Percentiles rank a stretch among this genome's conserved stretches.
Evolutionary conservation across 2,329 filamentous ascomycete genomes (phyloP).

Genomic region (Xylaria sp.): DNA sequence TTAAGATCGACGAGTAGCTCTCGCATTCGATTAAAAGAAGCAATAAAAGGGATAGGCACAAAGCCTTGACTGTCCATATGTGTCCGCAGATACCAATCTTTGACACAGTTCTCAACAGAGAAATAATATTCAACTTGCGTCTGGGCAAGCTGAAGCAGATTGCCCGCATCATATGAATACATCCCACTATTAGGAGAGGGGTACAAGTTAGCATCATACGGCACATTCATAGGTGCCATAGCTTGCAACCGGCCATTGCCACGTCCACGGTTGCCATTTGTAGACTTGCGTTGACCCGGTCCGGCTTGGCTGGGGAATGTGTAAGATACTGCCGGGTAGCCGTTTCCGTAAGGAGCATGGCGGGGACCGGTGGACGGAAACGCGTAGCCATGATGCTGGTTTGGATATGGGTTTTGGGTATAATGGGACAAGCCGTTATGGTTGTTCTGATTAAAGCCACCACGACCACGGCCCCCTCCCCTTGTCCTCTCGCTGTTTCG

Average conservation of each 20-base stretch:
- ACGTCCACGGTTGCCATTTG: conserved; percentile 32
- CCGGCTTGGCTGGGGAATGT: conserved; percentile 33
- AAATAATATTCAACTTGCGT: conserved; percentile 88
- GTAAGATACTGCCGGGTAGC: conserved; percentile 36
- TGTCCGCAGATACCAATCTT: conserved; percentile 84
- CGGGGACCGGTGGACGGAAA: conserved; percentile 28
- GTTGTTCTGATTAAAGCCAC: conserved; percentile 39
- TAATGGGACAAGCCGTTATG: conserved; percentile 38
- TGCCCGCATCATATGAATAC: conserved; percentile 53
- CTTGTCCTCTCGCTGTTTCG: conserved; percentile 49
- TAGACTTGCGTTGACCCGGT: conserved; percentile 33
- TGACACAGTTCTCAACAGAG: conserved; percentile 92
- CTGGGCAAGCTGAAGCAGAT: conserved; percentile 45
- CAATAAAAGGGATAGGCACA: conserved; percentile 78
- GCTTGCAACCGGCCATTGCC: conserved; percentile 30
- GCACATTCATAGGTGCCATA: conserved; percentile 57
- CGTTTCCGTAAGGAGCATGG: conserved; percentile 28
- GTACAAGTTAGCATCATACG: conserved; percentile 60
- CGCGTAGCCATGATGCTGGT: conserved; percentile 28
- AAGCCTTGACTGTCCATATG: conserved; percentile 97
- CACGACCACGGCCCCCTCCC: conserved; percentile 53
- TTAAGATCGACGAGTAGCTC: conserved; percentile 73
- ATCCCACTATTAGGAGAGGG: conserved; percentile 58
- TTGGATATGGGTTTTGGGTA: conserved; percentile 29
- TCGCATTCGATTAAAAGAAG: conserved; percentile 85